Evolutionary conservation across 768 basidiomycete species (phyloP), one percentile per base, ranked within the genome.

Genomic region (Kwoniella sp.): DNA sequence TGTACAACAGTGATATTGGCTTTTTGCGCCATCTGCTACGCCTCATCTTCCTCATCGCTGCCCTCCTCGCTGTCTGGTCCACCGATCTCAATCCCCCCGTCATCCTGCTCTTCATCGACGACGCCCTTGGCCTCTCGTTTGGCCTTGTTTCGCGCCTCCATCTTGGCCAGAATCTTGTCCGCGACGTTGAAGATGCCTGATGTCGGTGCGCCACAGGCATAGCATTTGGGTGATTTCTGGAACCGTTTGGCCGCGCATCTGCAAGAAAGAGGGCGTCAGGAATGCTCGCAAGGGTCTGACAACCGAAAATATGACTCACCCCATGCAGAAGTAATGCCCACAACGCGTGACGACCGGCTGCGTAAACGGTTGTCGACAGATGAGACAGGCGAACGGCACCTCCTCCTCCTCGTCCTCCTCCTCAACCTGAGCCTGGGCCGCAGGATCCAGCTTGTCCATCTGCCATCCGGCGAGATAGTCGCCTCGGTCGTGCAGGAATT

Each of bases 401-500:
- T 91, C 90, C 71, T 89, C 87, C 8, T 82, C 84, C 27, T 75
- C 83, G 41, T 83, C 83, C 23, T 62, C 63, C 12, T 61, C 69
- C n/a, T 60, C 63, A 27, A 80, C 55, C 29, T 26, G 62, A 27
- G 54, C 65, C 31, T 73, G 77, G 36, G 56, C 67, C 80, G 84
- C 59, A 63, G 84, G 88, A 23, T 89, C 87, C 48, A 91, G 78
- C 74, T 91, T 88, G 78, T 99, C 95, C 50, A 99, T 80, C 76
- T 99, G 93, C 95, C 95, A 99, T 36, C 95, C 95, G 4, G 86
- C 85, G n/a, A 98, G 82, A 77, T 99, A 78, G 63, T 77, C 75
- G 43, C 93, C 92, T 67, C 93, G 85, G 75, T 98, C 95, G 76
- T 98, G 95, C 71, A 98, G 80, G 79, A 96, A 96, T 80, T 96